Evolutionary conservation across 192 early-diverging fungal species (phyloP), one percentile per base, ranked within the genome.

Genomic region (Lobosporangium transversale): DNA sequence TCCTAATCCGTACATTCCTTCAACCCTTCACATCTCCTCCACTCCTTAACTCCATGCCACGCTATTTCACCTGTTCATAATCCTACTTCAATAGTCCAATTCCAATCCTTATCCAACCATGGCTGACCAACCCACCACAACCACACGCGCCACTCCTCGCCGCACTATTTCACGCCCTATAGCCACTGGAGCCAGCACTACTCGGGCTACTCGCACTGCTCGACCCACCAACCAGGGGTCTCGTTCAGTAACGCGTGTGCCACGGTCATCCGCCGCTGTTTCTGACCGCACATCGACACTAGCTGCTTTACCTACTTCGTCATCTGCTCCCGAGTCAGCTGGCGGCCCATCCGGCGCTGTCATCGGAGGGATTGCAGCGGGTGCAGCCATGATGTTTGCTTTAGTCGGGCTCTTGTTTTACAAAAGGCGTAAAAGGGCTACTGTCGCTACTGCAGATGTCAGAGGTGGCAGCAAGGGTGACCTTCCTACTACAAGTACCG

Each of bases 341-440:
- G 50, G 56, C n/a, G 73, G 73, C 27, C 23, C 48, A 12, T 67
- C 73, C 26, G 65, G 56, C 2, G 73, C 56, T 1, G 35, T 47
- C 2, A 76, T 76, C 20, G 73, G 73, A 45, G 73, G 64, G 4
- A 67, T 67, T 43, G 63, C 37, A 14, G 73, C 30, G 15, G 73
- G 64, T n/a, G 73, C 50, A 2, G 64, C 26, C 10, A 47, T 51
- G 2, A 0, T 76, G 9, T 18, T 62, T 1, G 73, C 45, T 5
- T 31, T 76, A 0, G 64, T 76, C 0, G 73, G 64, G 3, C 29
- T 76, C 58, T 33, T 76, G 23, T 40, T 61, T 36, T 76, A 62
- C 52, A 76, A 67, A 40, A 66, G 59, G 27, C 63, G 65, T 23
- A 66, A 65, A 48, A 52, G 59, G n/a, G 24, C 73, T 14, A 24